phyloP scores from a whole-genome alignment of 495 filamentous ascomycete species.

The Daldinia vernicosa region DNA sequence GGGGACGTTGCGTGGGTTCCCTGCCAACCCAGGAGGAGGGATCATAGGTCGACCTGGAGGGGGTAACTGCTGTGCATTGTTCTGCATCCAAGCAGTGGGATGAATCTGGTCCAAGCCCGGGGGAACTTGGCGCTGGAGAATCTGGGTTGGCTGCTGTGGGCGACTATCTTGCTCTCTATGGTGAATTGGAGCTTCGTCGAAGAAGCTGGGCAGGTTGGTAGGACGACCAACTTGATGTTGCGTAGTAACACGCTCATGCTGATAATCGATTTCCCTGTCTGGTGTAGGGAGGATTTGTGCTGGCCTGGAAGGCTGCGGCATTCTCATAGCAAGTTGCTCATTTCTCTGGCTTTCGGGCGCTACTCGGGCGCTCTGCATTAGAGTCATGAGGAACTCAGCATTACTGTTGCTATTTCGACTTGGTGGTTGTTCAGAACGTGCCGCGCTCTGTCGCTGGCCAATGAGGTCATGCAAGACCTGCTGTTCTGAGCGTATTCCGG shows the following conservation, averaged over 20 bases:
- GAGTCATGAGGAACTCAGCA: conserved; percentile 63
- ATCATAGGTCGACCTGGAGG: conserved; percentile 58
- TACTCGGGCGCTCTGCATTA: conserved; percentile 60
- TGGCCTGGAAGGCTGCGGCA: conserved; percentile 50
- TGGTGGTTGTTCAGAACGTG: conserved; percentile 50
- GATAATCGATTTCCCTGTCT: conserved; percentile 56
- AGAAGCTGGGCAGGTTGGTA: conserved; percentile 50
- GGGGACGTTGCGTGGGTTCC: conserved; percentile 53
- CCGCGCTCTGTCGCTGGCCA: conserved; percentile 53
- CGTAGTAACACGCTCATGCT: conserved; percentile 47
- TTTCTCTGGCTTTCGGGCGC: conserved; percentile 56
- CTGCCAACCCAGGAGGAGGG: conserved; percentile 61
- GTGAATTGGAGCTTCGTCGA: conserved; percentile 55
- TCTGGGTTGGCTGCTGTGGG: conserved; percentile 61
- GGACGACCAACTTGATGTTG: conserved; percentile 43
- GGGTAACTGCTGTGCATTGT: conserved; percentile 50
- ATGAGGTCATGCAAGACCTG: conserved; percentile 62
- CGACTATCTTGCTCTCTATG: conserved; percentile 52
- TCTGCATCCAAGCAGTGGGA: conserved; percentile 51
- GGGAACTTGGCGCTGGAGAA: conserved; percentile 63
- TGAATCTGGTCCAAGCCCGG: conserved; percentile 61
- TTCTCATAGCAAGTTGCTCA: conserved; percentile 51
- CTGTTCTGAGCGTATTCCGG: conserved; percentile 57
- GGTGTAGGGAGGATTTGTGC: conserved; percentile 47
- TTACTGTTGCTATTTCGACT: conserved; percentile 57